Evolutionary conservation across 179 eudicot genomes (phyloP).

Genomic region (Nepenthes alata): DNA sequence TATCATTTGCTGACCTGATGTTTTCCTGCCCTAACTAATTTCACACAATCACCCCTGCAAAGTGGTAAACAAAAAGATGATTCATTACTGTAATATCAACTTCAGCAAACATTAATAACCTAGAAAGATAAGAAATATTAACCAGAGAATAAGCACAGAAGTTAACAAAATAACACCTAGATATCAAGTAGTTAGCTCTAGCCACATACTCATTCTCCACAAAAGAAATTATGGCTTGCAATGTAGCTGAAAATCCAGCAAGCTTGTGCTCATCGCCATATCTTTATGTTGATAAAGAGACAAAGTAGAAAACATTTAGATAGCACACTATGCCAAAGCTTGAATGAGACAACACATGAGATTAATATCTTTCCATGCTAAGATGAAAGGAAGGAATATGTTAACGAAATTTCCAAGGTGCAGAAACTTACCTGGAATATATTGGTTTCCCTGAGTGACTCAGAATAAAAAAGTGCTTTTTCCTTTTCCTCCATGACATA

Average conservation of each 20-base stretch:
- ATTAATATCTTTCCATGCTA: background rate
- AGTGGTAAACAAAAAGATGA: background rate
- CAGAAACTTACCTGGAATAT: slow-evolving; percentile 61
- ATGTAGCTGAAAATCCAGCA: slow-evolving; percentile 92
- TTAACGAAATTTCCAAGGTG: slow-evolving; percentile 1
- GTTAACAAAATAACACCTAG: background rate
- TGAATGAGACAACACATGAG: background rate
- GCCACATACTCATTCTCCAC: slow-evolving; percentile 77
- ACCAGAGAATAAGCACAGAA: background rate
- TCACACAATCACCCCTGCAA: slow-evolving; percentile 77
- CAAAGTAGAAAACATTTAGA: background rate
- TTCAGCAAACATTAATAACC: background rate
- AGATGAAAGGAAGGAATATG: background rate
- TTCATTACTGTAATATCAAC: background rate
- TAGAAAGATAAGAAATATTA: background rate
- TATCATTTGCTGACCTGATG: slow-evolving; percentile 59
- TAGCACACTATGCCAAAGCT: background rate
- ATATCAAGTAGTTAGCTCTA: slow-evolving; percentile 5
- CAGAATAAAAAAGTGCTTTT: slow-evolving; percentile 73
- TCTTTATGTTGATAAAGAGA: slow-evolving; percentile 24
- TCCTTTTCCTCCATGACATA: slow-evolving; percentile 88
- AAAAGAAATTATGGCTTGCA: slow-evolving; percentile 93
- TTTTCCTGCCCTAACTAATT: slow-evolving; percentile 79
- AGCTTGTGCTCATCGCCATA: slow-evolving; percentile 94
- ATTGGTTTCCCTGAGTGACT: slow-evolving; percentile 95